Evolutionary conservation across 768 basidiomycete genomes (phyloP).

Genomic region (Rhodosporidiobolus odoratus): DNA sequence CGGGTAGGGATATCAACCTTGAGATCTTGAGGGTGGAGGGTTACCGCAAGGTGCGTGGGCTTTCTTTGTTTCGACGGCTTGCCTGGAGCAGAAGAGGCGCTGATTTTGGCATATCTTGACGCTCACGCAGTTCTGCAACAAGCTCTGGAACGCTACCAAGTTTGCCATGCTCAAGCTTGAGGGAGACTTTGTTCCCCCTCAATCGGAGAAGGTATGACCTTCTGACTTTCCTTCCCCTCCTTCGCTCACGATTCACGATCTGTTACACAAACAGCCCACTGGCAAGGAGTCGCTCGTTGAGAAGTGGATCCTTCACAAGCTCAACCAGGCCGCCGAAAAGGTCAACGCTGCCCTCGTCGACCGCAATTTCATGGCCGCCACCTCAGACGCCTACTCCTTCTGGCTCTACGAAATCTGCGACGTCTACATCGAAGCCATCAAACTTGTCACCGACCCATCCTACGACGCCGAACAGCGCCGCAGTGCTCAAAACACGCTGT

Average conservation of each 20-base stretch:
- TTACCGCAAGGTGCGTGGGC: slow-evolving; percentile 70
- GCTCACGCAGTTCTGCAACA: slow-evolving; percentile 79
- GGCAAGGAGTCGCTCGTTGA: slow-evolving; percentile 88
- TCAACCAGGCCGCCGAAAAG: slow-evolving; percentile 71
- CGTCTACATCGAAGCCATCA: slow-evolving; percentile 99
- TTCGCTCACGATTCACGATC: slow-evolving; percentile 4
- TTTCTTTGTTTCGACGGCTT: background rate
- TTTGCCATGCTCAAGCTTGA: slow-evolving; percentile 99
- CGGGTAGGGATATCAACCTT: slow-evolving; percentile 93
- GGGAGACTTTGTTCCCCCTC: slow-evolving; percentile 68
- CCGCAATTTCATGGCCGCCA: slow-evolving; percentile 90
- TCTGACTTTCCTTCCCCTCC: background rate
- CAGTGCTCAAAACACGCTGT: slow-evolving; percentile 92
- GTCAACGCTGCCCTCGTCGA: slow-evolving; percentile 68
- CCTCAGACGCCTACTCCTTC: slow-evolving; percentile 77
- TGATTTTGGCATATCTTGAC: background rate
- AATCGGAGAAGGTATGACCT: slow-evolving; percentile 60
- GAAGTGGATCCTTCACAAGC: slow-evolving; percentile 89
- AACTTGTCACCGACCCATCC: slow-evolving; percentile 85
- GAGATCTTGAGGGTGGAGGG: slow-evolving; percentile 94
- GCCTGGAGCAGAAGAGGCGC: background rate
- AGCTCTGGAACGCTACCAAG: slow-evolving; percentile 97
- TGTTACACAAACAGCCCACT: slow-evolving; percentile 57
- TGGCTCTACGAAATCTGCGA: slow-evolving; percentile 99
- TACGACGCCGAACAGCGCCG: slow-evolving; percentile 56